phyloP scores from a whole-genome alignment of 2,329 filamentous ascomycete genomes.

The Hypomyces perniciosus region DNA sequence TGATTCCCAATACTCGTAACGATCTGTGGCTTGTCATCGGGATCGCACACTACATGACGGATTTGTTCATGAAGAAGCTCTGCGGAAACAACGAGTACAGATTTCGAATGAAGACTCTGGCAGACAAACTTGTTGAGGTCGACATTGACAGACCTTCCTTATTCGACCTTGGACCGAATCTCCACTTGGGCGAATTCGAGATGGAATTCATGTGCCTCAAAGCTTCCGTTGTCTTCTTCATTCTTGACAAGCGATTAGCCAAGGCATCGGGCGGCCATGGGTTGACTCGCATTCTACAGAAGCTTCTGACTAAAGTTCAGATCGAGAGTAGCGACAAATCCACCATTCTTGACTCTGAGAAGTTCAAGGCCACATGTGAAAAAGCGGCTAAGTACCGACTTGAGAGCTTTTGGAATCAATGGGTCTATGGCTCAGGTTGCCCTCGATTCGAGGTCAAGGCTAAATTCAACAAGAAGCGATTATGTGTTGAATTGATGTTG shows the following conservation, averaged over 20 bases:
- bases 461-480: conserved; percentile 94
- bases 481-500: conserved; percentile 89
- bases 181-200: conserved; percentile 79
- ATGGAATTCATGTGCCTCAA: conserved; percentile 88
- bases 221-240: conserved; percentile 84
- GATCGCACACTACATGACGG: conserved; percentile 90
- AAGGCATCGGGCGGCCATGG: conserved; percentile 80
- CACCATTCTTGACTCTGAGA: conserved; percentile 65
- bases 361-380: conserved; percentile 79
- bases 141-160: conserved; percentile 80
- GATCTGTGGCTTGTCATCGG: conserved; percentile 90
- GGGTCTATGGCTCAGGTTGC: conserved; percentile 83
- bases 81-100: conserved; percentile 94
- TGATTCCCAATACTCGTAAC: conserved; percentile 71
- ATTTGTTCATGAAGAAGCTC: conserved; percentile 82
- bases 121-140: conserved; percentile 73
- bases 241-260: conserved; percentile 82
- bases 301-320: conserved; percentile 79
- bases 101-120: conserved; percentile 78
- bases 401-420: conserved; percentile 89
- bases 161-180: conserved; percentile 67
- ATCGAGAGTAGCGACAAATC: conserved; percentile 56
- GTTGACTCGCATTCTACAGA: conserved; percentile 77
- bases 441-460: conserved; percentile 82
- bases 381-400: conserved; percentile 81